Conservation (phyloP, 352 stramenopile genomes). For the Pythium monospermum region DNA sequence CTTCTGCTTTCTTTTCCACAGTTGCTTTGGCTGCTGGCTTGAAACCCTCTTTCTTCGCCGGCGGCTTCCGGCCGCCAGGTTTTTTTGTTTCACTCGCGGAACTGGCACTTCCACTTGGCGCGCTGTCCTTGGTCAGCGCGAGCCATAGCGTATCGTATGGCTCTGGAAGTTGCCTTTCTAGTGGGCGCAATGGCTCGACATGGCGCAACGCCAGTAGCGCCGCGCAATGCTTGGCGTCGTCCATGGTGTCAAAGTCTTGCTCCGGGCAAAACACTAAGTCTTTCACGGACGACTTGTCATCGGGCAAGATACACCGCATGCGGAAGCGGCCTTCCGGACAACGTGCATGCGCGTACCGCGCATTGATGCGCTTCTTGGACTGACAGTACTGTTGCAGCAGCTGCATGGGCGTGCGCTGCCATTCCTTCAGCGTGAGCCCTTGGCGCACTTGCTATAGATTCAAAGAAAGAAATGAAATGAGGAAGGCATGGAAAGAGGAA, state of each 20-base stretch:
- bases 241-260: slow-evolving; percentile 70
- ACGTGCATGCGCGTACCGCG: slow-evolving; percentile 56
- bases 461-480: background rate
- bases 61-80: slow-evolving; percentile 1
- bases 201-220: slow-evolving; percentile 93
- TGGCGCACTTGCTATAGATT: slow-evolving; percentile 44
- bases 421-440: slow-evolving; percentile 91
- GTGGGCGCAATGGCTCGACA: slow-evolving; percentile 89
- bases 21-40: slow-evolving; percentile 3
- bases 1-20: slow-evolving; percentile 18
- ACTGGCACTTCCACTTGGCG: background rate
- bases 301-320: slow-evolving; percentile 86
- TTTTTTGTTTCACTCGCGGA: background rate
- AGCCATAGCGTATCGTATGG: slow-evolving; percentile 94
- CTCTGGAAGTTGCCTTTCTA: slow-evolving; percentile 96
- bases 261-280: slow-evolving; percentile 91
- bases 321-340: slow-evolving; percentile 32
- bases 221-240: slow-evolving; percentile 91
- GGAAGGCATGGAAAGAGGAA: background rate
- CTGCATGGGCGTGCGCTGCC: slow-evolving; percentile 91
- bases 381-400: slow-evolving; percentile 94
- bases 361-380: slow-evolving; percentile 84
- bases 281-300: slow-evolving; percentile 92
- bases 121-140: slow-evolving; percentile 22
- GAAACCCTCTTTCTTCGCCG: background rate